A percentile compares a stretch with the other conserved stretches of the same genome.
phyloP scores from a whole-genome alignment of 2,329 filamentous ascomycete species.

The Fusarium tricinctum region DNA sequence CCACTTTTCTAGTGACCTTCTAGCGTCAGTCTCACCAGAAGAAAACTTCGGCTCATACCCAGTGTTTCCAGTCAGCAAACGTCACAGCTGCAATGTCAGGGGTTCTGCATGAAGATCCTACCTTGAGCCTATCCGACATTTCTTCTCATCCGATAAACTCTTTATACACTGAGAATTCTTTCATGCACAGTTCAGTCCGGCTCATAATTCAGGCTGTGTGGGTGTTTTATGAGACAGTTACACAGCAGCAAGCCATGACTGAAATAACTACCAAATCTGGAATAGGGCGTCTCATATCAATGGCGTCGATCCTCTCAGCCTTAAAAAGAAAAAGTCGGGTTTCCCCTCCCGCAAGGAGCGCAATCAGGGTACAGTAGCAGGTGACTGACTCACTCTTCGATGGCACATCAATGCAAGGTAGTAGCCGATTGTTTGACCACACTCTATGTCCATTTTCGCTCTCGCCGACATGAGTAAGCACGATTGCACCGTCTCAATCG shows the following conservation, averaged over 20 bases:
- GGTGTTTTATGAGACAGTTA: neutral
- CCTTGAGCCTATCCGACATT: neutral
- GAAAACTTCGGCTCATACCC: no score
- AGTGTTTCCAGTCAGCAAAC: no score
- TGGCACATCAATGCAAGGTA: neutral
- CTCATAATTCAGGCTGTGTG: no score
- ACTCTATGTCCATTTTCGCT: neutral
- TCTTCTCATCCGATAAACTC: neutral
- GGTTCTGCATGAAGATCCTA: neutral
- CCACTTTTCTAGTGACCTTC: no score
- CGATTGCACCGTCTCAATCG: neutral
- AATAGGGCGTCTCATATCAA: neutral
- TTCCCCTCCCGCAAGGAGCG: neutral
- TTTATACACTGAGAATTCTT: neutral
- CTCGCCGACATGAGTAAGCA: neutral
- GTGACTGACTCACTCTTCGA: neutral
- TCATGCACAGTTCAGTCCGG: no score
- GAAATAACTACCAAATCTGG: neutral
- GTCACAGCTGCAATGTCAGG: neutral
- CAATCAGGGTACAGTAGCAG: neutral
- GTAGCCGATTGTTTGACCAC: neutral
- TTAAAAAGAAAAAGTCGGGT: neutral
- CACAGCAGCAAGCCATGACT: neutral
- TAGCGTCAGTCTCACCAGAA: no score
- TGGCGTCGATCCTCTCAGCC: neutral